Percentiles rank a stretch among this genome's conserved stretches.
Evolutionary conservation across 169 alveolate species (phyloP).

Genomic region (Eimeria maxima): DNA sequence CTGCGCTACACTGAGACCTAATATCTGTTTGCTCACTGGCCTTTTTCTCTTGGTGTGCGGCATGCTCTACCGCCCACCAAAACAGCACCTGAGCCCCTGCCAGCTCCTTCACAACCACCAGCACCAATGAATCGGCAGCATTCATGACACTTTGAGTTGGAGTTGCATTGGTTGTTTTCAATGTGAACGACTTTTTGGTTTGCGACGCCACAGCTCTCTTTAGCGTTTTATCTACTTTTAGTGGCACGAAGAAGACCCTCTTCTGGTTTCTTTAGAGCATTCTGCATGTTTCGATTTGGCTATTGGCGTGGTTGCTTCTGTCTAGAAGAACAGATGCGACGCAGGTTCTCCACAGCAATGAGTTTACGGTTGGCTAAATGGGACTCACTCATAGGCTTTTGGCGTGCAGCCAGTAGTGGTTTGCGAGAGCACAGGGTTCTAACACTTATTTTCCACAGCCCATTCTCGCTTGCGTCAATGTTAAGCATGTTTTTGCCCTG

Average conservation of each 20-base stretch:
- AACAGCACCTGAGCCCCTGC: background rate
- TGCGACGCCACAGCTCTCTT: background rate
- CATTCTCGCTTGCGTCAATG: background rate
- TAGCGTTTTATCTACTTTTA: background rate
- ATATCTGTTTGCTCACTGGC: background rate
- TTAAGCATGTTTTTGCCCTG: background rate
- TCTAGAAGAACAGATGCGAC: background rate
- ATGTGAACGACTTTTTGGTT: background rate
- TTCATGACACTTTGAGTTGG: background rate
- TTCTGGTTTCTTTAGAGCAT: background rate
- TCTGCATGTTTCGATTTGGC: background rate
- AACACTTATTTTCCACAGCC: background rate
- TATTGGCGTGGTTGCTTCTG: background rate
- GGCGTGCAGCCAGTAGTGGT: background rate
- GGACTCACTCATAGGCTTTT: background rate
- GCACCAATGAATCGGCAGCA: background rate
- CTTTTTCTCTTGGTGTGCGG: background rate
- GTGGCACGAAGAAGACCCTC: background rate
- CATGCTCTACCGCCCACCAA: background rate
- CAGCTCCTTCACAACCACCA: background rate
- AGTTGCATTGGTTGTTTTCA: background rate
- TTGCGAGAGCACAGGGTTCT: background rate
- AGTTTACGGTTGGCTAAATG: background rate
- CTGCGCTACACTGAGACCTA: background rate
- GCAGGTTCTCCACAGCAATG: background rate